Percentiles rank a stretch among this genome's conserved stretches.
Conservation (phyloP, 176 grass and related monocot species). For the Rhipidocladum racemiflorum region DNA sequence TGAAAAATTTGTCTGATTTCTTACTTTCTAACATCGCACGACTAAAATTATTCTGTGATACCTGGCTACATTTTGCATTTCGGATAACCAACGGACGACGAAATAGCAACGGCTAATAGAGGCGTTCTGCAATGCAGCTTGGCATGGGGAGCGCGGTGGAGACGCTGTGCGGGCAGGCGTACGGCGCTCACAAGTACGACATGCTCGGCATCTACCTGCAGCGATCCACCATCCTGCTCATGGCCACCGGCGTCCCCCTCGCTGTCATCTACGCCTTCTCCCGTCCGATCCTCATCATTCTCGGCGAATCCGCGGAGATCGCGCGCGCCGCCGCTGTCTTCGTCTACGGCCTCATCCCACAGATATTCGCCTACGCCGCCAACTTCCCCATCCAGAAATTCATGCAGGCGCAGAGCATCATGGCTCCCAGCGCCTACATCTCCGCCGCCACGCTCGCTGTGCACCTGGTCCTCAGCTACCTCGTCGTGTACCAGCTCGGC, state of each 20-base stretch:
- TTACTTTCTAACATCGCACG: too few species aligned
- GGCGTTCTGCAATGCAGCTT: conserved; percentile 33
- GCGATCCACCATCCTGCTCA: conserved; percentile 65
- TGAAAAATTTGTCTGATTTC: too few species aligned
- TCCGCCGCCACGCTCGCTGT: conserved; percentile 27
- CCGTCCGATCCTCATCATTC: conserved; percentile 51
- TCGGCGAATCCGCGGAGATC: conserved; percentile 69
- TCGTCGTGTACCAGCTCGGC: conserved; percentile 37
- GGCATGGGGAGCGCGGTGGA: conserved; percentile 90
- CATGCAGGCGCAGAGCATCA: conserved; percentile 83
- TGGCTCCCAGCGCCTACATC: conserved; percentile 82
- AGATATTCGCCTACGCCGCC: conserved; percentile 86
- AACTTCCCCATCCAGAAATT: conserved; percentile 94
- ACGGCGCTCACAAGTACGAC: conserved; percentile 59
- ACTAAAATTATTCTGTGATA: too few species aligned
- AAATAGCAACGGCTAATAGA: neutral
- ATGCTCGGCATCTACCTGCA: conserved; percentile 88
- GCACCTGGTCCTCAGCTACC: conserved; percentile 50
- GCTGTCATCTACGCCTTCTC: conserved; percentile 58
- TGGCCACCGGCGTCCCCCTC: conserved; percentile 48
- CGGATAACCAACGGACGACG: neutral
- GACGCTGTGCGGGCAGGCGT: conserved; percentile 82
- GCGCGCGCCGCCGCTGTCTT: conserved; percentile 67
- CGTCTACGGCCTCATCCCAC: conserved; percentile 81
- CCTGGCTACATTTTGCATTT: neutral